Evolutionary conservation across 352 stramenopile genomes (phyloP).

Genomic region (Globisporangium spinosum): DNA sequence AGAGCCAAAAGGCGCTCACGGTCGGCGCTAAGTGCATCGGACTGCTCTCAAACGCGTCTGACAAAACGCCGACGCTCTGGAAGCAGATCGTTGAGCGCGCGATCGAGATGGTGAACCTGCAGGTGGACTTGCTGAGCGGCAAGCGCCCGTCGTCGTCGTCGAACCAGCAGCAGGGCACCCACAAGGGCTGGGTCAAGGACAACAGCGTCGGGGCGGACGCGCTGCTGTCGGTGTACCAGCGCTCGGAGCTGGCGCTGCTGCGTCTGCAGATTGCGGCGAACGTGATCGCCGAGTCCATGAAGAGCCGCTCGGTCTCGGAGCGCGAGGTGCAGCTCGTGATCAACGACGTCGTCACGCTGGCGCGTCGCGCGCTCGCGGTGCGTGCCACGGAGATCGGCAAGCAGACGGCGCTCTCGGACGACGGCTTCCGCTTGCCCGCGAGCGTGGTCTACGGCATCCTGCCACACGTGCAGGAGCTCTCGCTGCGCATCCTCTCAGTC

Average conservation of each 20-base stretch:
- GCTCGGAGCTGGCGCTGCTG: conserved; percentile 37
- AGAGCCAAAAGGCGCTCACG: conserved; percentile 13
- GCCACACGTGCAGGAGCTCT: conserved; percentile 49
- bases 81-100: conserved; percentile 61
- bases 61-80: conserved; percentile 59
- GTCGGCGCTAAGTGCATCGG: conserved; percentile 42
- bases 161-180: conserved; percentile 27
- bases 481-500: conserved; percentile 36
- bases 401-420: conserved; percentile 75
- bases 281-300: conserved; percentile 42
- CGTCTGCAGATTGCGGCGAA: conserved; percentile 37
- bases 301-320: conserved; percentile 58
- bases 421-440: conserved; percentile 63
- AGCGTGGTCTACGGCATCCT: conserved; percentile 74
- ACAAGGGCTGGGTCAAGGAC: conserved; percentile 68
- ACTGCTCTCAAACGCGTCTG: conserved; percentile 51
- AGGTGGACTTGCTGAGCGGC: conserved; percentile 60
- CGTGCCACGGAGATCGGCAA: conserved; percentile 74
- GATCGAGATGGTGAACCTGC: conserved; percentile 55
- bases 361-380: conserved; percentile 56
- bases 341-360: conserved; percentile 45
- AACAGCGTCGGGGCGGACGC: conserved; percentile 26
- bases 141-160: conserved; percentile 35
- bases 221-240: conserved; percentile 53
- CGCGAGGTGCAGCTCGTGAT: conserved; percentile 71